Conservation (phyloP, 768 basidiomycete species). For the Russula sp. region DNA sequence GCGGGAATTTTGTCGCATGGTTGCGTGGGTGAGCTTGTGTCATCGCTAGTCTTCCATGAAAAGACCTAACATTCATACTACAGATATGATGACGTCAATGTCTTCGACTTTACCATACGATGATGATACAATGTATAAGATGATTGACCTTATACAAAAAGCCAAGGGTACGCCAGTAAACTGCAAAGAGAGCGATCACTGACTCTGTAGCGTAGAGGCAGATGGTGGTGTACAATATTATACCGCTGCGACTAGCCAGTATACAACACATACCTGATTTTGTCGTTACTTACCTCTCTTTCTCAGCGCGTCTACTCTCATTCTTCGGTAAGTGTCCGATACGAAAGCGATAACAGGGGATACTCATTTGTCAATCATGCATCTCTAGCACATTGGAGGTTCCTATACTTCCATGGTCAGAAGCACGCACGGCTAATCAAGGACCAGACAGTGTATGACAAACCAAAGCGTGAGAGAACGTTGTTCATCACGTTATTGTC, state of each 20-base stretch:
- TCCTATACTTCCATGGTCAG: conserved; percentile 11
- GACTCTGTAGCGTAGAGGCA: neutral
- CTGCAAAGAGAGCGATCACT: neutral
- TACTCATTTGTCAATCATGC: no score
- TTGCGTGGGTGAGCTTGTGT: conserved; percentile 35
- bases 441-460: neutral
- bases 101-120: conserved; percentile 11
- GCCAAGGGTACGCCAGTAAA: conserved; percentile 4
- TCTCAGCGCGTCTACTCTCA: conserved; percentile 9
- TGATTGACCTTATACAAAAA: conserved; percentile 3
- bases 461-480: neutral
- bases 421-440: neutral
- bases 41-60: neutral
- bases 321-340: conserved; percentile 3
- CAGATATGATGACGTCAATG: conserved; percentile 11
- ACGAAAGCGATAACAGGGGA: no score
- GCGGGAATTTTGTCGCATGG: conserved; percentile 35
- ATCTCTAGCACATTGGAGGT: conserved; percentile 13
- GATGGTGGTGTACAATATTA: neutral
- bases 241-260: conserved; percentile 5
- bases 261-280: neutral
- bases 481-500: conserved; percentile 13
- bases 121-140: conserved; percentile 1
- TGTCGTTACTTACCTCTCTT: neutral
- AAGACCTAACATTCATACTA: neutral